Base-by-base conservation (phyloP, 495 filamentous ascomycete species). In the Tuber borchii region DNA sequence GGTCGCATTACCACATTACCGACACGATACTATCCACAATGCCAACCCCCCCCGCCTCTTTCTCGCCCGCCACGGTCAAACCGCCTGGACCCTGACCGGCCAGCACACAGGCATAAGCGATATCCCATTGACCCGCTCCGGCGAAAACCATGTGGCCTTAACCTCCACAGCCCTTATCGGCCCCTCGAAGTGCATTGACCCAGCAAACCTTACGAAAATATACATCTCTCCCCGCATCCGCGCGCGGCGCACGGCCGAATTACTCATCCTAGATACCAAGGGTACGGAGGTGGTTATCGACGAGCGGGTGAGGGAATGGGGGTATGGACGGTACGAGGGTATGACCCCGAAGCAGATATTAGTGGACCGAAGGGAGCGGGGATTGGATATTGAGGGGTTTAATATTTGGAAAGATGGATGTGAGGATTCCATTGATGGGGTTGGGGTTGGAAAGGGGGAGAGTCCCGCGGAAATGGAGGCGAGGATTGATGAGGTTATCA, bases 271-370 rank as follows among this genome's bases (percentile, higher is more conserved):
- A 75, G 5, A 82, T 83, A 77, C 83, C 5, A 88, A 86, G 70
- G 70, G 84, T 8, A 82, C 82, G 22, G 82, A 84, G 22, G 88
- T 96, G 2, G 84, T 90, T 78, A 85, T 95, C 65, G 93, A 92
- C 0, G 89, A 94, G 75, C 90, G 91, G 71, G 90, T 97, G 42
- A 87, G 91, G 19, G 95, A 99, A 83, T 99, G 95, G 95, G 93
- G 97, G 84, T 99, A 99, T 80, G 95, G 95, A 17, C 89, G 92
- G 77, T 99, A 98, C 83, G 95, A 99, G 83, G 95, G 95, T 2
- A 89, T 97, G 83, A 96, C 92, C 10, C 91, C 88, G 73, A 83
- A 87, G 22, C 84, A 92, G 81, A 97, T 98, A 80, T 82, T 87
- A 39, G 85, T 88, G 72, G 75, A 87, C 73, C 86, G 93, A 45